Conservation (phyloP, 2,329 filamentous ascomycete species). For the Camptophora hylomeconis region DNA sequence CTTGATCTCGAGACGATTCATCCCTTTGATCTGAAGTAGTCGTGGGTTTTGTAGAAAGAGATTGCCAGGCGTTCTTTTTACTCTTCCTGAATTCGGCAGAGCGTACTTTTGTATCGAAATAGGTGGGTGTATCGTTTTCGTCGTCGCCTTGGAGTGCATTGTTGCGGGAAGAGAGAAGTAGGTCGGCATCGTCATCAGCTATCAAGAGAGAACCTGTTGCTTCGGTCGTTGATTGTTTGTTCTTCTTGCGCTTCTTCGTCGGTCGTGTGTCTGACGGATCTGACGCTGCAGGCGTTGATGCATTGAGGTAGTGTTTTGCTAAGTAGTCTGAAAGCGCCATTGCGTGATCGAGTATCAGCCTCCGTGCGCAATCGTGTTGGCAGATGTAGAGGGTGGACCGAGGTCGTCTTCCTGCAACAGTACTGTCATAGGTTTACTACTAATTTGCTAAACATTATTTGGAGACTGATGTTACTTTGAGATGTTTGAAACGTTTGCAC, state of each 20-base stretch:
- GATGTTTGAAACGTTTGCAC: constrained; percentile 7
- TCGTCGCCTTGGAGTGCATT: constrained; percentile 24
- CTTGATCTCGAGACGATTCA: no score
- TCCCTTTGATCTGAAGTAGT: constrained; percentile 13
- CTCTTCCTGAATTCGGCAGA: constrained; percentile 50
- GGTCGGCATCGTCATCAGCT: constrained; percentile 26
- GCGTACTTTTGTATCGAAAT: constrained; percentile 18
- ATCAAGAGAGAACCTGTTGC: constrained; percentile 25
- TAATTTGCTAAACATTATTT: constrained; percentile 1
- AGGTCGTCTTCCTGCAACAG: no score
- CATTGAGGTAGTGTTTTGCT: constrained; percentile 77
- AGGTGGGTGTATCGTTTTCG: constrained; percentile 23
- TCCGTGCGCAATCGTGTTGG: no score
- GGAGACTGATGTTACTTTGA: constrained; percentile 6
- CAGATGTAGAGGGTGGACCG: no score
- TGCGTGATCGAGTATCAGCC: no score
- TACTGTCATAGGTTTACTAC: no score
- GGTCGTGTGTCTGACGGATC: constrained; percentile 31
- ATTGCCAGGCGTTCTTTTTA: constrained; percentile 62
- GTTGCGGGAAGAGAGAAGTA: constrained; percentile 19
- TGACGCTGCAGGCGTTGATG: constrained; percentile 32
- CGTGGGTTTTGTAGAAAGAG: constrained; percentile 38
- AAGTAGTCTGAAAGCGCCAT: constrained; percentile 83
- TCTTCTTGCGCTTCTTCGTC: constrained; percentile 46
- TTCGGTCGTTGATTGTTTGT: constrained; percentile 32